These are phyloP conservation scores for Sugiyamaella lignohabitans DNA, from an alignment of 805 yeast species.

Conservation along the genomic window DNA sequence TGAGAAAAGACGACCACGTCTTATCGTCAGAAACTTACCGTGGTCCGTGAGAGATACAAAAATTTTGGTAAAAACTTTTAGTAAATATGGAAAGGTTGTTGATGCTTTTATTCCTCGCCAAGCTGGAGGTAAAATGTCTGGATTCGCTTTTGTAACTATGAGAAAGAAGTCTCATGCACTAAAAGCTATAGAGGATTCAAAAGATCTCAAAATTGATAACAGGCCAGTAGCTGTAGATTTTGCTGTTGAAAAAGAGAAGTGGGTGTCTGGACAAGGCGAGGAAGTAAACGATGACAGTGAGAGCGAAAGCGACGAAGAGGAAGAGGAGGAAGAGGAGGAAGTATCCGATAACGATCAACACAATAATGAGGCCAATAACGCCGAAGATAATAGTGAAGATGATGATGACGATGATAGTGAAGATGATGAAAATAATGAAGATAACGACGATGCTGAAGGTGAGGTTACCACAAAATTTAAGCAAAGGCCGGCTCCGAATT, in stretches of 20 bases:
- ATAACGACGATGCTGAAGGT: constrained; percentile 32
- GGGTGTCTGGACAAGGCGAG: constrained; percentile 52
- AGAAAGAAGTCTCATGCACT: constrained; percentile 70
- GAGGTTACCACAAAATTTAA: constrained; percentile 25
- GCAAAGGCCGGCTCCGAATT: constrained; percentile 29
- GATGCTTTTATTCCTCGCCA: constrained; percentile 88
- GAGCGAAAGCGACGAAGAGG: constrained; percentile 34
- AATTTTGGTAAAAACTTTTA: constrained; percentile 61
- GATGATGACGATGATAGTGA: constrained; percentile 32
- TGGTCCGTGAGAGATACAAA: constrained; percentile 87
- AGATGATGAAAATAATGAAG: constrained; percentile 34
- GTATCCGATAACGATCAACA: constrained; percentile 37
- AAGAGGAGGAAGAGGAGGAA: constrained; percentile 34
- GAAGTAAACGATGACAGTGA: constrained; percentile 37
- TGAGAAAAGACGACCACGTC: constrained; percentile 78
- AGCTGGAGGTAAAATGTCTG: constrained; percentile 81
- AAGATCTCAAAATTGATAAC: constrained; percentile 75
- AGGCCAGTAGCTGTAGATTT: constrained; percentile 91
- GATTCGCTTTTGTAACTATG: constrained; percentile 94
- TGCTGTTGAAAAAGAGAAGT: constrained; percentile 81
- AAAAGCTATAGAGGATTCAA: constrained; percentile 67
- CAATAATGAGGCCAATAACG: constrained; percentile 35
- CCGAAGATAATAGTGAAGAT: constrained; percentile 31
- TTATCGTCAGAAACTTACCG: constrained; percentile 87
- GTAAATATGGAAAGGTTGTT: constrained; percentile 74